Base-by-base conservation (phyloP, 345 rosid genomes). In the Abelmoschus esculentus region DNA sequence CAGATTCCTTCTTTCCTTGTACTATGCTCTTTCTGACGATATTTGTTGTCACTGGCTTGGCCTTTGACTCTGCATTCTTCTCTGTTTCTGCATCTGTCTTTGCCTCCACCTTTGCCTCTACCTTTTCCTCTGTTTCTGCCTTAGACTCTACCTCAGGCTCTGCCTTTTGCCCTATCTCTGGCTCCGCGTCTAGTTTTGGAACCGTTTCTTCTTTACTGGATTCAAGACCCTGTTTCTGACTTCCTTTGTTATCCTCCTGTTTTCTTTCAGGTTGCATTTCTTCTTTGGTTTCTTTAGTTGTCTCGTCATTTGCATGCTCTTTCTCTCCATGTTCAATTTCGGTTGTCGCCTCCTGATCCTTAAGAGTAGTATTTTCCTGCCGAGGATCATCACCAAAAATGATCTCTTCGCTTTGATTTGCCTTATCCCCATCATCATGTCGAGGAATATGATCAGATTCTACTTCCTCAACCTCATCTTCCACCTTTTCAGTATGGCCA, bases 1-100 rank as follows among this genome's bases (percentile, higher is more conserved):
- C 78, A 11, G 88, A 76, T 59, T 86, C 97, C 71, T 84, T 93
- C 82, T 82, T 92, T 73, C 75, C 82, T 62, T 66, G 80, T 4
- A 32, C 79, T 66, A 66, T 78, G 34, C n/a, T 59, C 73, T 77
- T 78, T 36, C 72, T 70, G 10, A 1, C 72, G 22, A 58, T 81
- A 19, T 32, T 44, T 15, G 44, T 44, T 15, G 44, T 18, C 61
- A 38, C 75, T 32, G 15, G 32, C 75, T 47, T 40, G 8, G 29
- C 12, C 29, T 52, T 17, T 17, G 18, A 2, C 26, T 52, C 9
- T n/a, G 56, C 3, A 1, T 49, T 13, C 13, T 2, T 14, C 4
- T 15, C 67, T 14, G 47, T 17, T 22, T 22, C 26, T 22, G 26
- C 26, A 22, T 22, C 26, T 22, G 26, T 22, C 26, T 22, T 22